These are phyloP conservation scores for Colletotrichum tropicale DNA, from an alignment of 2,329 filamentous ascomycete genomes.

Conservation along the genomic window DNA sequence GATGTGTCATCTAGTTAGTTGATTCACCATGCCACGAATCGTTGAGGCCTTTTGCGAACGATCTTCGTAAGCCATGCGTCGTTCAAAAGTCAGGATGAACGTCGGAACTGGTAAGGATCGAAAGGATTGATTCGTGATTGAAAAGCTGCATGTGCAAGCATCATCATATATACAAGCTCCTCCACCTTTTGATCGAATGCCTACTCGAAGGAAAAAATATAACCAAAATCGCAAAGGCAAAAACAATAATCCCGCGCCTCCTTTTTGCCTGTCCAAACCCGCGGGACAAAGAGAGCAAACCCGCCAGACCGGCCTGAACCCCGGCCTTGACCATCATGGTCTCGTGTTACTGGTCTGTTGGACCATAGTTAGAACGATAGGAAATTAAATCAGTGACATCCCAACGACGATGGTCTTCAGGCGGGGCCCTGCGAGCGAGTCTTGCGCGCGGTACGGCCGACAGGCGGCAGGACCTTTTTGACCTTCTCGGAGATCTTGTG, in stretches of 20 bases:
- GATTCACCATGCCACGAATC: neutral
- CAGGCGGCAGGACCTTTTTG: slow-evolving; percentile 35
- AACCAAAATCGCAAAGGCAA: neutral
- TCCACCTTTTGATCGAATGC: neutral
- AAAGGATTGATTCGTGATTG: neutral
- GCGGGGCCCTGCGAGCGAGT: slow-evolving; percentile 45
- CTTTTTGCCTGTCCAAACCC: slow-evolving; percentile 12
- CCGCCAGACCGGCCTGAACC: neutral
- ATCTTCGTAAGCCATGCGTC: neutral
- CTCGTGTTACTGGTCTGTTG: neutral
- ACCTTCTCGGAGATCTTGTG: slow-evolving; percentile 34
- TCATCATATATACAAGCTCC: neutral
- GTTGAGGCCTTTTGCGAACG: neutral
- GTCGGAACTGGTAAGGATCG: neutral
- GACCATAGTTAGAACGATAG: neutral
- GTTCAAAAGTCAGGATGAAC: neutral
- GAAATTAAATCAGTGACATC: neutral
- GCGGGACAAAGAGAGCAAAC: neutral
- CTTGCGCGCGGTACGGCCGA: slow-evolving; percentile 43
- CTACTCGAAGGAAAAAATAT: neutral
- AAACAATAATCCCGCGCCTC: neutral
- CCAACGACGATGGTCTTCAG: neutral
- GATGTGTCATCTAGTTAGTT: neutral
- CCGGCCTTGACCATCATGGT: neutral
- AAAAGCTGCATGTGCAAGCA: neutral